These are phyloP conservation scores for Fraxinus ornus DNA, from an alignment of 305 asterid species.

Conservation along the genomic window DNA sequence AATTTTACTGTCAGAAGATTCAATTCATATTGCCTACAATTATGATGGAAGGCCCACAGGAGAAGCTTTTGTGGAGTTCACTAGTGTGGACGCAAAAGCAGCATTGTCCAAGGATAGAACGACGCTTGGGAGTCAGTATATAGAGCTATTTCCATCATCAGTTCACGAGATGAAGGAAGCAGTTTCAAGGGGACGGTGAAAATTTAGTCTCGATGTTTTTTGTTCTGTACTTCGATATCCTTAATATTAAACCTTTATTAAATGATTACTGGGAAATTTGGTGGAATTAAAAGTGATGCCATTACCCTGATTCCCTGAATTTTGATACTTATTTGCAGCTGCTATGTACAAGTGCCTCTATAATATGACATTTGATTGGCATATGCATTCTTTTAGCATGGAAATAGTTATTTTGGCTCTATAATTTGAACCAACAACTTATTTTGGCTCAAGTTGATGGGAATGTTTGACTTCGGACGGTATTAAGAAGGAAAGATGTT, in stretches of 20 bases:
- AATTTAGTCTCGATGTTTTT: slow-evolving; percentile 2
- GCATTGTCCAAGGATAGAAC: slow-evolving; percentile 83
- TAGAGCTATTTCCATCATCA: slow-evolving; percentile 80
- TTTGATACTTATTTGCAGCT: background rate
- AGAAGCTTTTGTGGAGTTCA: slow-evolving; percentile 90
- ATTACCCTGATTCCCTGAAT: background rate
- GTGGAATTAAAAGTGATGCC: background rate
- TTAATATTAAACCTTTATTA: background rate
- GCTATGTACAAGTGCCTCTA: background rate
- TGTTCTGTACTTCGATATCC: background rate
- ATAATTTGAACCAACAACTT: background rate
- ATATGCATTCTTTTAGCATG: background rate
- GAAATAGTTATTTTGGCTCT: background rate
- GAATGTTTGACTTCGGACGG: background rate
- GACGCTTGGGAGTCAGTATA: slow-evolving; percentile 87
- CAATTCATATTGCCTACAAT: slow-evolving; percentile 54
- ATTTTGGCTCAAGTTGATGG: background rate
- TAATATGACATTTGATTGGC: background rate
- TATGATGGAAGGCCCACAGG: slow-evolving; percentile 79
- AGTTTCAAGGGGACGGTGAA: slow-evolving; percentile 64
- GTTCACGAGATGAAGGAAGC: slow-evolving; percentile 64
- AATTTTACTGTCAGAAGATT: slow-evolving; percentile 64
- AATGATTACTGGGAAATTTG: too few relatives aligned
- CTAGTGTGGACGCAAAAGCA: slow-evolving; percentile 58
- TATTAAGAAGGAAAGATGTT: background rate